Percentiles rank a stretch among this genome's conserved stretches.
These are phyloP conservation scores for Amanita pseudoporphyria DNA, from an alignment of 768 basidiomycete genomes.

Conservation along the genomic window DNA sequence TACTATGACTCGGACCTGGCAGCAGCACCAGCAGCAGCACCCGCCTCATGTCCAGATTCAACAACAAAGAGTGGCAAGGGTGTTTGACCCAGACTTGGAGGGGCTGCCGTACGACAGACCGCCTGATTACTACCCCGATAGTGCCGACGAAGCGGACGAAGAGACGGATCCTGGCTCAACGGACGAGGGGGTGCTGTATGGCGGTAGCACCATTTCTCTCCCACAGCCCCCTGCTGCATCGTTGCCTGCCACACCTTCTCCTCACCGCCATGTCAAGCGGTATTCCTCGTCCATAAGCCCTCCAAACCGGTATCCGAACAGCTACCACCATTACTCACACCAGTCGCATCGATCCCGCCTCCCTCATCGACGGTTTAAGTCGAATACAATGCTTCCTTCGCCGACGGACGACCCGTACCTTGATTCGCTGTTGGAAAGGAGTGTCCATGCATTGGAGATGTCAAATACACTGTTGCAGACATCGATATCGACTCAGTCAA, in stretches of 20 bases:
- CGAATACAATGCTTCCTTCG: not conserved
- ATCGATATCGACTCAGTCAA: conserved; percentile 63
- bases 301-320: not conserved
- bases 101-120: conserved; percentile 39
- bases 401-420: conserved; percentile 42
- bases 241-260: not conserved
- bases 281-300: not conserved
- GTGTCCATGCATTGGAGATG: conserved; percentile 79
- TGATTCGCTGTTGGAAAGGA: conserved; percentile 72
- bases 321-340: not conserved
- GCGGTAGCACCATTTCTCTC: conserved; percentile 6
- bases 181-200: conserved; percentile 17
- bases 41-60: not conserved
- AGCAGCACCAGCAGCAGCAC: conserved; percentile 2
- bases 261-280: not conserved
- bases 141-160: conserved; percentile 68
- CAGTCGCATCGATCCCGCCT: not conserved
- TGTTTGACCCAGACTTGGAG: conserved; percentile 5
- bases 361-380: not conserved
- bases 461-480: conserved; percentile 73
- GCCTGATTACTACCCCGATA: conserved; percentile 65
- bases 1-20: conserved; percentile 7
- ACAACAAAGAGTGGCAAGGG: not conserved
- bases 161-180: conserved; percentile 39
- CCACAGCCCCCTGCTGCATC: not conserved